Evolutionary conservation across 2,329 filamentous ascomycete genomes (phyloP), one percentile per base, ranked within the genome.

Genomic region (Fusarium tricinctum): DNA sequence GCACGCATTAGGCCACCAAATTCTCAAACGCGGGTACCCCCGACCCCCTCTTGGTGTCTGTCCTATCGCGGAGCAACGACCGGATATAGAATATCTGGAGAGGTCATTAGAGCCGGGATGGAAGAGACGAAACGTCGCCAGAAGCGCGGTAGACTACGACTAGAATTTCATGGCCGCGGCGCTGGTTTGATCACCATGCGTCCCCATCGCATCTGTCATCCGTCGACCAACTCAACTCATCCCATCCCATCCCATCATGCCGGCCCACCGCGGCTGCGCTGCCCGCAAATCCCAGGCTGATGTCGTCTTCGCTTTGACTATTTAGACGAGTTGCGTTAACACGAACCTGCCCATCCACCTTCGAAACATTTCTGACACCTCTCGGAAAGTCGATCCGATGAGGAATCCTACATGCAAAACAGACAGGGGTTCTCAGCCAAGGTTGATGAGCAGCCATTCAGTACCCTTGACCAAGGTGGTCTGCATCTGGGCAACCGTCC

Each of bases 81-180:
- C 68, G 54, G 55, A 70, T 70, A 70, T 70, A 70, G 67, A 68
- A 67, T 49, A 64, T 47, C 39, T 58, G 39, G 35, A 40, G 28
- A 57, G 51, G 28, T 61, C 45, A 44, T 46, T 52, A 68, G 66
- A 58, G 39, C 63, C 66, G 58, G 63, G 53, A 69, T 53, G 49
- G 49, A 60, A 47, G 66, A 68, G 66, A 70, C 63, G 62, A 70
- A 69, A 60, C 57, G 58, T 56, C 66, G 66, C 66, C 66, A 69
- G 66, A 69, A 69, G 61, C 66, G 61, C 61, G 57, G 66, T 46
- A 69, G 66, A 63, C 56, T 57, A 32, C 53, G 56, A 63, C 66
- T 69, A 62, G 60, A 69, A 68, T 54, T 54, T 45, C 45, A 39
- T 69, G 47, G 51, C 33, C 38, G 44, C 23, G 47, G 58, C 47